These are phyloP conservation scores for Aspergillus campestris DNA, from an alignment of 495 filamentous ascomycete genomes.

Conservation along the genomic window DNA sequence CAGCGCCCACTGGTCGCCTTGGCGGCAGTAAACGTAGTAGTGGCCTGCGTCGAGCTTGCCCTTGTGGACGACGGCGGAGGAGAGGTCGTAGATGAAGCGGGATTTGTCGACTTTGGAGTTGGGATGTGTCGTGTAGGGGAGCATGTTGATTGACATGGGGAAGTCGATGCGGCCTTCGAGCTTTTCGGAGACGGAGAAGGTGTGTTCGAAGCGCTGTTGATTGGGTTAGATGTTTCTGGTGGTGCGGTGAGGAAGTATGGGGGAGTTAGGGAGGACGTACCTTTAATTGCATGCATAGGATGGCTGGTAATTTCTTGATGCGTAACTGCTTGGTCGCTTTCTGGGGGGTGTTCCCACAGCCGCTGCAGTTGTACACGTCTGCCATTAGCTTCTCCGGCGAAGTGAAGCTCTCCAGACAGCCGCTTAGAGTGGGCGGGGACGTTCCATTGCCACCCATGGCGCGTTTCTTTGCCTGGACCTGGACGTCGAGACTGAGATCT, in stretches of 20 bases:
- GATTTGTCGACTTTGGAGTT: constrained; percentile 29
- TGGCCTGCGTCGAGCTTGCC: constrained; percentile 86
- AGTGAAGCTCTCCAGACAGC: constrained; percentile 78
- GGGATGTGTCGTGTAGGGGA: constrained; percentile 69
- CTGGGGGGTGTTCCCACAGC: constrained; percentile 58
- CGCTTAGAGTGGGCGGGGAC: constrained; percentile 51
- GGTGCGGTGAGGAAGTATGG: background rate
- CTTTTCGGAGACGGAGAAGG: constrained; percentile 58
- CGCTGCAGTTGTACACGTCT: constrained; percentile 72
- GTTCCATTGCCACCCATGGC: constrained; percentile 34
- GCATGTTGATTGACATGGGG: constrained; percentile 79
- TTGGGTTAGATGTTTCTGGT: constrained; percentile 1
- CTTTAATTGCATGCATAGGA: constrained; percentile 89
- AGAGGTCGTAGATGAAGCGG: constrained; percentile 70
- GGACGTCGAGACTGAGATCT: constrained; percentile 75
- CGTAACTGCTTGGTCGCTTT: constrained; percentile 72
- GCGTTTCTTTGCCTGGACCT: constrained; percentile 44
- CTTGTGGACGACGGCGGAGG: constrained; percentile 74
- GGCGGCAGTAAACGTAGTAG: constrained; percentile 78
- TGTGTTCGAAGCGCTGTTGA: constrained; percentile 69
- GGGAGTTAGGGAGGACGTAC: constrained; percentile 37
- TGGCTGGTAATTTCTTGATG: constrained; percentile 71
- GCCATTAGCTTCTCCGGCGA: constrained; percentile 58
- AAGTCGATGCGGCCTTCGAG: constrained; percentile 75
- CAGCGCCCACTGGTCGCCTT: constrained; percentile 79